phyloP scores from a whole-genome alignment of 305 asterid species.

The Galium porrigens region DNA sequence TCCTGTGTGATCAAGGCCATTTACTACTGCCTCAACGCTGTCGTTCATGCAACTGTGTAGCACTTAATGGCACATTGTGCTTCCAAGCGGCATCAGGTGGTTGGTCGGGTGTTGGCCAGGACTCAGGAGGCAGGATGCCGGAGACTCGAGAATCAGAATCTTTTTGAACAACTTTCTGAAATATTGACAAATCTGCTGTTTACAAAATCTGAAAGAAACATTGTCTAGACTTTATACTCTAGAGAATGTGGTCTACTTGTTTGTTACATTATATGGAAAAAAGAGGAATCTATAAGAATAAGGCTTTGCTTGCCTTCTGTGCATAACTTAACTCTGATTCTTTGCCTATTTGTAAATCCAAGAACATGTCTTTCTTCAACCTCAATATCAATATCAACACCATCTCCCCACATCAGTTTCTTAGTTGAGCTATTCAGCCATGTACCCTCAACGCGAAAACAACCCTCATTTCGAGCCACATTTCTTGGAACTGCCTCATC shows the following conservation, averaged over 20 bases:
- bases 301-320: neutral
- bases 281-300: neutral
- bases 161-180: neutral
- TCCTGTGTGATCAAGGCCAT: neutral
- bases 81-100: neutral
- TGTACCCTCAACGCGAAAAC: conserved; percentile 19
- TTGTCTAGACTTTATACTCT: neutral
- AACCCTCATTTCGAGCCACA: conserved; percentile 31
- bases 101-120: neutral
- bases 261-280: neutral
- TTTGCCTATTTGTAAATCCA: neutral
- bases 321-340: neutral
- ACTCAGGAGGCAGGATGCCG: neutral
- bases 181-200: neutral
- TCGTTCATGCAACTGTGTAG: neutral
- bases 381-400: conserved; percentile 2
- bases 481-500: conserved; percentile 9
- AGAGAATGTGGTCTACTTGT: neutral
- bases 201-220: neutral
- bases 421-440: conserved; percentile 3
- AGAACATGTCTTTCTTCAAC: conserved; percentile 1
- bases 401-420: conserved; percentile 11
- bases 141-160: neutral
- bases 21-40: neutral
- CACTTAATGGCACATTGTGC: neutral